Conservation (phyloP, 306 rosid genomes). For the Glycine latifolia region DNA sequence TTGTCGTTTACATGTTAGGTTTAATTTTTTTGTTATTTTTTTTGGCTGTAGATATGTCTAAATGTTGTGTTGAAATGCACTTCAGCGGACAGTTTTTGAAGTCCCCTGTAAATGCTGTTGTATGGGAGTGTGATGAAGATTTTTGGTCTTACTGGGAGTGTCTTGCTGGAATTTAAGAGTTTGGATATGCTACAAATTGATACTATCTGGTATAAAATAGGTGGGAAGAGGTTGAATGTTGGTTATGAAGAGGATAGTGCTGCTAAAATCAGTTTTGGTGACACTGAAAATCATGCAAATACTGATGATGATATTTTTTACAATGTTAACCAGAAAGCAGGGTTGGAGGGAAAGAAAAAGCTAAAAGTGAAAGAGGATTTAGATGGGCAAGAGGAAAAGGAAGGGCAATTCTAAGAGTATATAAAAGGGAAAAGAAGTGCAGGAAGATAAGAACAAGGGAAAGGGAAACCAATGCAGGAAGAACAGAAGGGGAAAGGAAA, state of each 20-base stretch:
- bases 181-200: neutral
- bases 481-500: neutral
- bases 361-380: neutral
- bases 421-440: neutral
- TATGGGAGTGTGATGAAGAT: neutral
- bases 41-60: neutral
- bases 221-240: neutral
- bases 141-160: neutral
- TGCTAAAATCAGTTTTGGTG: neutral
- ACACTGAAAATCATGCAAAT: neutral
- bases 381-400: too few species aligned
- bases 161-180: neutral
- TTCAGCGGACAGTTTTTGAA: neutral
- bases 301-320: neutral
- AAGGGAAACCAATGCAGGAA: neutral
- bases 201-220: neutral
- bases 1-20: neutral
- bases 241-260: neutral
- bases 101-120: neutral
- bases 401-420: neutral
- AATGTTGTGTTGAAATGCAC: neutral
- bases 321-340: neutral
- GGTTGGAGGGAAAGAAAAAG: neutral
- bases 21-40: too few species aligned
- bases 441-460: neutral